Evolutionary conservation across 768 basidiomycete genomes (phyloP), one percentile per base, ranked within the genome.

Genomic region (Pulveroboletus sp.): DNA sequence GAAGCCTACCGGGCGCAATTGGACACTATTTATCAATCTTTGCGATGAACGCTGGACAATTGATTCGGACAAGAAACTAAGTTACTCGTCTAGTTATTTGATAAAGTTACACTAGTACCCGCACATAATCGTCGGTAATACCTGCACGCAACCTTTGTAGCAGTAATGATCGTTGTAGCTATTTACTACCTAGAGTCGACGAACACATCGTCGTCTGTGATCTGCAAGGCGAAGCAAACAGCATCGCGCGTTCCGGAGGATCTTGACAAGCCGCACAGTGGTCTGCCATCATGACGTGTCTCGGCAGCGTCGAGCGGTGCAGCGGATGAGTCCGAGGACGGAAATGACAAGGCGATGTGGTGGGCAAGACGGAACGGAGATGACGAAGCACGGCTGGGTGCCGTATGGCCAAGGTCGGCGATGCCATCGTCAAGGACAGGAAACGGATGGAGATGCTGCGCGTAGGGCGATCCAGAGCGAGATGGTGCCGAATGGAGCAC

Each of bases 1-100:
- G 84, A 85, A 53, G 57, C 71, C 21, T 87, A 78, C 71, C 73
- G 74, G 58, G 55, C 61, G 21, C 69, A 77, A 47, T 74, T 90
- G 20, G 85, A 90, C 65, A 61, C 62, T 31, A 75, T 87, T 32
- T 88, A 82, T 56, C 64, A 65, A 49, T 54, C 57, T 45, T 45
- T 66, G 45, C 45, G 34, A 23, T 58, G 50, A 60, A 36, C 32
- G 46, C 25, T 36, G 31, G 39, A 40, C 25, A 27, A 45, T 38
- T n/a, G 33, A 41, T 12, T 36, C 10, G 34, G 16, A 42, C 46
- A 25, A 38, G 40, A n/a, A 53, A 17, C 34, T 49, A 53, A 68
- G 32, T 51, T 68, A 61, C 47, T 42, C 27, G 21, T 47, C 51
- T 35, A 52, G 35, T 43, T 56, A 51, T 47, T 41, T 21, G 35